Conservation (phyloP, 1,284 basidiomycete species). For the Vanrija pseudolonga region DNA sequence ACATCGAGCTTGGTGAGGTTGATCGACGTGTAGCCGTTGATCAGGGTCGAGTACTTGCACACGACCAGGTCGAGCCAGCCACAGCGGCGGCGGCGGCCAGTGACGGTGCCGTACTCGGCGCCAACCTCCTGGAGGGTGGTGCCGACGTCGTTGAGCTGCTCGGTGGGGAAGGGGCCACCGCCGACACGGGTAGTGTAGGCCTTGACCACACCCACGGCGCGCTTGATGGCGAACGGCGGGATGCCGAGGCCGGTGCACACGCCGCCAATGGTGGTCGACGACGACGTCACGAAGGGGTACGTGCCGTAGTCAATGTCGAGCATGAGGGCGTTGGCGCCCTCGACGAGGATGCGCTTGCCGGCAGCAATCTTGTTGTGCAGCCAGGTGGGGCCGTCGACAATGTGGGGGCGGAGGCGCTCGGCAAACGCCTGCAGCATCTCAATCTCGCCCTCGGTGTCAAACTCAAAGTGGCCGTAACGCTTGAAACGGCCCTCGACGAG, state of each 20-base stretch:
- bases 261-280: slow-evolving; percentile 84
- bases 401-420: slow-evolving; percentile 78
- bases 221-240: slow-evolving; percentile 80
- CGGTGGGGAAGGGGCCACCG: slow-evolving; percentile 94
- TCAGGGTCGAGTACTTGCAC: slow-evolving; percentile 83
- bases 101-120: slow-evolving; percentile 85
- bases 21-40: slow-evolving; percentile 92
- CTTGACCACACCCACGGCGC: slow-evolving; percentile 88
- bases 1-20: slow-evolving; percentile 97
- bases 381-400: slow-evolving; percentile 53
- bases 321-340: slow-evolving; percentile 98
- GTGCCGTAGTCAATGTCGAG: slow-evolving; percentile 97
- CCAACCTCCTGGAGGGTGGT: slow-evolving; percentile 91
- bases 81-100: slow-evolving; percentile 84
- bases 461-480: slow-evolving; percentile 96
- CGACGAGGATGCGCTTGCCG: slow-evolving; percentile 81
- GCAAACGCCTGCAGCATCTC: slow-evolving; percentile 86
- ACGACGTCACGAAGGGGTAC: slow-evolving; percentile 95
- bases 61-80: slow-evolving; percentile 98
- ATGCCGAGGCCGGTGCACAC: slow-evolving; percentile 95
- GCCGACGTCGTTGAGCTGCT: slow-evolving; percentile 84
- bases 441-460: slow-evolving; percentile 97
- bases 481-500: slow-evolving; percentile 97
- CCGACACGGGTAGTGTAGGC: slow-evolving; percentile 98
- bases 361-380: slow-evolving; percentile 55